Percentiles rank a stretch among this genome's conserved stretches.
These are phyloP conservation scores for Nematodospora anomalae DNA, from an alignment of 1,139 yeast species.

Conservation along the genomic window DNA sequence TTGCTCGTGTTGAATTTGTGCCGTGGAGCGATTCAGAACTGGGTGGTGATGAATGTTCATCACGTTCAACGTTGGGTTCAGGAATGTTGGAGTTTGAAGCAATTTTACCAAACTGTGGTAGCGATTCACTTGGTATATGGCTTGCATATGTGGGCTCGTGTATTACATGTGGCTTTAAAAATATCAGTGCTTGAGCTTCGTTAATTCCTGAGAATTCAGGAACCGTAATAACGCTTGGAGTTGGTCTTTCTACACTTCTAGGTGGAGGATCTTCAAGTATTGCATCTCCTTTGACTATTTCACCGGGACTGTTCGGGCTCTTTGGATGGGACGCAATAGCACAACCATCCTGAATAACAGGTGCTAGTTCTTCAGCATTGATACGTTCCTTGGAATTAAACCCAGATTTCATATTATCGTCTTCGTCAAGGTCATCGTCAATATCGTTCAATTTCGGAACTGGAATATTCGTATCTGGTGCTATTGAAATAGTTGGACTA, in stretches of 20 bases:
- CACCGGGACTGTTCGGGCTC: not conserved
- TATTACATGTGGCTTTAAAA: not conserved
- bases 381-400: not conserved
- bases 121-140: not conserved
- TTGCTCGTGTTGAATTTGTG: slow-evolving; percentile 10
- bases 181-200: not conserved
- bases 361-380: not conserved
- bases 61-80: slow-evolving; percentile 1
- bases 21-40: slow-evolving; percentile 11
- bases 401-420: not conserved
- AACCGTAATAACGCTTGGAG: not conserved
- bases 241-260: no score
- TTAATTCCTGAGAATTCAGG: not conserved
- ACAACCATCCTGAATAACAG: not conserved
- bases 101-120: not conserved
- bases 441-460: slow-evolving; percentile 12
- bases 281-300: slow-evolving; percentile 1
- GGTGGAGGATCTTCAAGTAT: not conserved
- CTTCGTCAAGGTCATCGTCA: slow-evolving; percentile 6
- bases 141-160: not conserved
- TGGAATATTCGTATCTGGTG: slow-evolving; percentile 5
- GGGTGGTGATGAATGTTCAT: slow-evolving; percentile 5
- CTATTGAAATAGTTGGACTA: slow-evolving; percentile 4
- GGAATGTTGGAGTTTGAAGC: not conserved
- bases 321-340: not conserved